A percentile compares a stretch with the other conserved stretches of the same genome.
Evolutionary conservation across 225 moss, liverwort and hornwort species (phyloP).

Genomic region (Neckera pumila): DNA sequence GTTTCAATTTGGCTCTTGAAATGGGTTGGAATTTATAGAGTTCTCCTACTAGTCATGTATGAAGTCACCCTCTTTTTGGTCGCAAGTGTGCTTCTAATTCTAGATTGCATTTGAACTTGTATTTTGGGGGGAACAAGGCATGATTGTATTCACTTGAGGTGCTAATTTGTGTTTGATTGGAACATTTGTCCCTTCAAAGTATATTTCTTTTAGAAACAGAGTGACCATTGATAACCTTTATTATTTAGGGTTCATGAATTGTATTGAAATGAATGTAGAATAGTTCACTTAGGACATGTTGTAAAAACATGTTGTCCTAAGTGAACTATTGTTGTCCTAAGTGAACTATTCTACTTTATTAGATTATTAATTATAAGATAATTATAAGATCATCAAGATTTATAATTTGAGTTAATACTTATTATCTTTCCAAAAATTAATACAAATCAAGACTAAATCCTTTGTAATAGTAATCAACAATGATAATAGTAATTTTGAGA

Average conservation of each 20-base stretch:
- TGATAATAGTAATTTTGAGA: not conserved
- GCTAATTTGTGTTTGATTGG: not conserved
- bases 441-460: not conserved
- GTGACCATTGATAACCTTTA: too few relatives aligned
- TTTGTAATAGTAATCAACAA: not conserved
- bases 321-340: too few relatives aligned
- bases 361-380: too few relatives aligned
- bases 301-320: too few relatives aligned
- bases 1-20: not conserved
- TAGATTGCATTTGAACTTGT: not conserved
- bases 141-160: not conserved
- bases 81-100: not conserved
- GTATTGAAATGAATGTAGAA: too few relatives aligned
- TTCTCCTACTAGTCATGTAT: not conserved
- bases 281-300: too few relatives aligned
- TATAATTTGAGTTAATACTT: not conserved
- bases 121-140: not conserved
- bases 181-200: rapidly evolving
- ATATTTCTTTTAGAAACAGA: too few relatives aligned
- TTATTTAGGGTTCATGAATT: too few relatives aligned
- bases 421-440: not conserved
- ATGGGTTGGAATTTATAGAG: not conserved
- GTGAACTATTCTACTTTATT: too few relatives aligned
- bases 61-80: not conserved
- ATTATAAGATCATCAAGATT: too few relatives aligned